Percentiles rank a stretch among this genome's conserved stretches.
Evolutionary conservation across 345 rosid species (phyloP).

Genomic region (Geranium brycei): DNA sequence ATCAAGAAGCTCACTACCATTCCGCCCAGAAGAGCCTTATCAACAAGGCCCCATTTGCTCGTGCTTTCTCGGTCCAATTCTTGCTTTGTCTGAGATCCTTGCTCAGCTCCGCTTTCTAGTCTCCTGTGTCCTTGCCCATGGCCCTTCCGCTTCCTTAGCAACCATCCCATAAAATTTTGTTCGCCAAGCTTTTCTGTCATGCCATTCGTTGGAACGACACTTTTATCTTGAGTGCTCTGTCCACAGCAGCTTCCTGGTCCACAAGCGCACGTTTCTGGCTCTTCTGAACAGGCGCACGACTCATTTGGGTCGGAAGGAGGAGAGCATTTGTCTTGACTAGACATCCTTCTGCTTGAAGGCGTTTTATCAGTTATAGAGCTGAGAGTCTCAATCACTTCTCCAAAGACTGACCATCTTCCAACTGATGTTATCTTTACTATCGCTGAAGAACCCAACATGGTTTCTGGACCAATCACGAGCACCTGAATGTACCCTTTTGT

Average conservation of each 20-base stretch:
- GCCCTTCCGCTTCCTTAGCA: conserved; percentile 30
- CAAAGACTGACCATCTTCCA: conserved; percentile 93
- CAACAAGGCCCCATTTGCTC: conserved; percentile 34
- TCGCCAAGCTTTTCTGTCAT: conserved; percentile 15
- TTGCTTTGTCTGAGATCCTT: conserved; percentile 17
- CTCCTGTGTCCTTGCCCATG: neutral
- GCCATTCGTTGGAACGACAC: conserved; percentile 8
- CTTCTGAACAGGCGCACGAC: conserved; percentile 28
- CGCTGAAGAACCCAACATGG: conserved; percentile 63
- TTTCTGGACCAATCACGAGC: conserved; percentile 54
- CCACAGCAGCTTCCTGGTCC: conserved; percentile 47
- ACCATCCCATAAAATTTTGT: conserved; percentile 35
- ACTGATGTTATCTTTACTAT: conserved; percentile 76
- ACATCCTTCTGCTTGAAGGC: conserved; percentile 10
- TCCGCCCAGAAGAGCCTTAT: conserved; percentile 56
- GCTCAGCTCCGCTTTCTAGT: conserved; percentile 12
- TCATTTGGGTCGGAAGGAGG: conserved; percentile 22
- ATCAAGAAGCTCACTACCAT: conserved; percentile 43
- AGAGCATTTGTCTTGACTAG: conserved; percentile 18
- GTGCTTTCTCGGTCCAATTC: conserved; percentile 14
- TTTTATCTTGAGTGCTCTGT: conserved; percentile 11
- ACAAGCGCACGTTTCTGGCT: conserved; percentile 30
- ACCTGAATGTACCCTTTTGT: conserved; percentile 82
- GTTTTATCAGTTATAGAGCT: conserved; percentile 14
- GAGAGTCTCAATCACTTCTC: conserved; percentile 55